Percentiles rank a stretch among this genome's conserved stretches.
Conservation (phyloP, 1,139 yeast genomes). For the Suhomyces ambrosiae region DNA sequence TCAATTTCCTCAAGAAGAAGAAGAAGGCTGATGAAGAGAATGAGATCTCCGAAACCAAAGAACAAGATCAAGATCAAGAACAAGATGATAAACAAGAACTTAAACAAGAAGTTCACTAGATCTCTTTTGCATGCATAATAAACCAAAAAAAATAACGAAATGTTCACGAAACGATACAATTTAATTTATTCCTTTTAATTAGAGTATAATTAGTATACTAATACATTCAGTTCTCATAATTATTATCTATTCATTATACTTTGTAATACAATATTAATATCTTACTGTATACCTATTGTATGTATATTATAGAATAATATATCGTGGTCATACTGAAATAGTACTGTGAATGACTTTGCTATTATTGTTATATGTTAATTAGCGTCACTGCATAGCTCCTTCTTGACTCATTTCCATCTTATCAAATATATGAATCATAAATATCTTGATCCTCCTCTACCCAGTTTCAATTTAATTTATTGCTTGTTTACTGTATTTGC, state of each 20-base stretch:
- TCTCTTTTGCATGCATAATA: neutral
- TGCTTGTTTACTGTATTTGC: too few species aligned
- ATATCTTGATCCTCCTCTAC: neutral
- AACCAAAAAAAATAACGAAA: neutral
- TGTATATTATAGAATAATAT: too few species aligned
- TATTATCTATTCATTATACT: too few species aligned
- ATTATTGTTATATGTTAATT: too few species aligned
- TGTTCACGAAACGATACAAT: neutral
- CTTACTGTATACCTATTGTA: too few species aligned
- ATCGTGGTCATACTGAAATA: neutral
- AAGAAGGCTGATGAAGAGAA: constrained; percentile 19
- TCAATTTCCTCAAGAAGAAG: constrained; percentile 44
- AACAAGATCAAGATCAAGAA: neutral
- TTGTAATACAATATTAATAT: too few species aligned
- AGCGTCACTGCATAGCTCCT: too few species aligned
- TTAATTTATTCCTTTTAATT: neutral
- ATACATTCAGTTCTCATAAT: neutral
- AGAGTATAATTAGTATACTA: constrained; percentile 2
- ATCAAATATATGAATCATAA: neutral
- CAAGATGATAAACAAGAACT: neutral
- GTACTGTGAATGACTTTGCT: neutral
- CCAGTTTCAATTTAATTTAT: too few species aligned
- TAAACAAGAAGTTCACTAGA: constrained; percentile 1
- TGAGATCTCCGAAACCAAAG: constrained; percentile 2
- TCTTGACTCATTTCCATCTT: neutral